Evolutionary conservation across 2,329 filamentous ascomycete species (phyloP), one percentile per base, ranked within the genome.

Genomic region (Trichophyton verrucosum): DNA sequence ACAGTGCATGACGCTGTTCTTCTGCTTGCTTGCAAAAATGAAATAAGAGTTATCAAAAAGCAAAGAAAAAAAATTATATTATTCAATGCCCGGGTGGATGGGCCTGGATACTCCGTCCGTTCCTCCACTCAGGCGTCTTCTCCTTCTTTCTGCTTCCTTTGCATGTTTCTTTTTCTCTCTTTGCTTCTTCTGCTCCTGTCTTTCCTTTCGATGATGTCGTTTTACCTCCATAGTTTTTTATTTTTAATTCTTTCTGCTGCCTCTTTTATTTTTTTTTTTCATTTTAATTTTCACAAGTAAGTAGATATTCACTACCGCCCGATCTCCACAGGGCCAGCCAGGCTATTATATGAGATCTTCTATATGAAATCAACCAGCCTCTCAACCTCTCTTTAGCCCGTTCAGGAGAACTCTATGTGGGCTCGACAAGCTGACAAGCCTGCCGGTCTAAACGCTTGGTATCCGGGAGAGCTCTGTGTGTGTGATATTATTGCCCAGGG

Each of bases 301-400:
- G 33, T 13, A 13, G 33, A 38, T 38, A 20, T 36, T 40, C 11
- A 57, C 22, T 57, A 42, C 55, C 55, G 30, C 33, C 55, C 20
- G 55, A 57, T 57, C 55, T 57, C 55, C 55, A 57, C 55, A 57
- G 20, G 55, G 55, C 33, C 17, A 38, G 46, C 22, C 46, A 30
- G 49, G 49, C 49, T 53, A 53, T 30, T 53, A 33, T 53, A 33
- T 53, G 49, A 22, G 49, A 53, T 53, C 49, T 53, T 53, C 49
- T 53, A 27, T 30, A 30, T 53, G 49, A 53, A 53, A 53, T 53
- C 49, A 33, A 33, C 49, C 49, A 53, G 30, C 49, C 49, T 53
- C 49, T 30, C 49, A 22, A 22, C 30, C 49, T 13, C 33, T 30
- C 49, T 53, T 33, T 24, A 30, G 27, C 27, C 49, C 49, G 24